Conservation (phyloP, 2,329 filamentous ascomycete genomes). For the Colletotrichum euphorbiae region DNA sequence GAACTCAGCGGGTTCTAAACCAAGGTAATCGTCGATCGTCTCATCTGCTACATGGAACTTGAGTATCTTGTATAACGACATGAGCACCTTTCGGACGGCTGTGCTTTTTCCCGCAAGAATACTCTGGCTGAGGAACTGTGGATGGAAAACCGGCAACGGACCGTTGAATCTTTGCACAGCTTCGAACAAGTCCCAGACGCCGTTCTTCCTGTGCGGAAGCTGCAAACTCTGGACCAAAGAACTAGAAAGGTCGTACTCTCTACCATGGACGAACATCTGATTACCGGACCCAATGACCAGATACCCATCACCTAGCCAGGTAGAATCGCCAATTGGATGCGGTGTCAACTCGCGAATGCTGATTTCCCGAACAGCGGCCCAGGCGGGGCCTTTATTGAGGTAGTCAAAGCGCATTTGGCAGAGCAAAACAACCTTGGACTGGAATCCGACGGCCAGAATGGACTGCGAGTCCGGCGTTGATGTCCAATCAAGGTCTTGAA, state of each 20-base stretch:
- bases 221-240: slow-evolving; percentile 66
- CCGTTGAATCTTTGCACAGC: slow-evolving; percentile 87
- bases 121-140: slow-evolving; percentile 88
- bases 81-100: slow-evolving; percentile 78
- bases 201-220: slow-evolving; percentile 60
- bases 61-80: slow-evolving; percentile 78
- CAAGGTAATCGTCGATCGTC: slow-evolving; percentile 80
- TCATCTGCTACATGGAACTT: slow-evolving; percentile 90
- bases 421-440: slow-evolving; percentile 84
- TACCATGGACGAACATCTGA: slow-evolving; percentile 87
- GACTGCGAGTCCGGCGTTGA: slow-evolving; percentile 90
- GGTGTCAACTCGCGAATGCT: slow-evolving; percentile 84
- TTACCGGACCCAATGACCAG: slow-evolving; percentile 91
- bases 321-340: slow-evolving; percentile 91
- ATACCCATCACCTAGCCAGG: slow-evolving; percentile 88
- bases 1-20: slow-evolving; percentile 71
- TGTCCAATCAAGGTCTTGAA: slow-evolving; percentile 93
- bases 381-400: slow-evolving; percentile 87
- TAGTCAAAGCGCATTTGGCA: slow-evolving; percentile 94
- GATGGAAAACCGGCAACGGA: slow-evolving; percentile 90
- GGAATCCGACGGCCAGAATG: slow-evolving; percentile 91
- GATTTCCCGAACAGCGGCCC: slow-evolving; percentile 87
- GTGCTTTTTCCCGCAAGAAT: slow-evolving; percentile 82
- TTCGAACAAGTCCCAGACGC: slow-evolving; percentile 79
- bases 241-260: slow-evolving; percentile 74